phyloP scores from a whole-genome alignment of 2,329 filamentous ascomycete genomes.

The Fusarium liriodendri region DNA sequence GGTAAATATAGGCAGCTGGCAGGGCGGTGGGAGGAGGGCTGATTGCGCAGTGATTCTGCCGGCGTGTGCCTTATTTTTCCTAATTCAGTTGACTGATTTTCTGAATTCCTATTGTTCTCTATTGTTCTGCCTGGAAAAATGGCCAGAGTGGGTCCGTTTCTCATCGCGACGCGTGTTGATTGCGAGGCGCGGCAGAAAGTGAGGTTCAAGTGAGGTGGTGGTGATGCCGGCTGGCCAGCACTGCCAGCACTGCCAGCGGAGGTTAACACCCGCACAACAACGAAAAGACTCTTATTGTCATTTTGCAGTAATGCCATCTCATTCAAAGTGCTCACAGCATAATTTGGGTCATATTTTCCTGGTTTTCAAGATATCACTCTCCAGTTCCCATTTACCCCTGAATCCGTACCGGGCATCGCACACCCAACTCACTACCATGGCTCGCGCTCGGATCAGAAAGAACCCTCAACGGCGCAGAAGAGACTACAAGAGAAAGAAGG shows the following conservation, averaged over 20 bases:
- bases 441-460: not conserved
- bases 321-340: too few species aligned
- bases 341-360: not conserved
- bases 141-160: not conserved
- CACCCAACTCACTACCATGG: not conserved
- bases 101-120: constrained; percentile 1
- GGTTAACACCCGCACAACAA: not conserved
- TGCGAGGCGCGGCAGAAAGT: not conserved
- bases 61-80: not conserved
- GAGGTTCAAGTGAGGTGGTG: not conserved
- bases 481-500: too few species aligned
- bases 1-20: constrained; percentile 19
- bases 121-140: constrained; percentile 1
- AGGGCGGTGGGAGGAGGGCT: not conserved
- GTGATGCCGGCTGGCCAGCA: not conserved
- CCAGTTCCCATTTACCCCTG: not conserved
- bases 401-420: not conserved
- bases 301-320: too few species aligned
- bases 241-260: not conserved
- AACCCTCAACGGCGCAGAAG: not conserved
- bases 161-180: not conserved
- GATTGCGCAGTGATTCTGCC: not conserved
- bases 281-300: not conserved
- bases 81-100: not conserved
- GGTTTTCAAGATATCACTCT: not conserved